Conservation (phyloP, 352 stramenopile species). For the Phytopythium montanum region DNA sequence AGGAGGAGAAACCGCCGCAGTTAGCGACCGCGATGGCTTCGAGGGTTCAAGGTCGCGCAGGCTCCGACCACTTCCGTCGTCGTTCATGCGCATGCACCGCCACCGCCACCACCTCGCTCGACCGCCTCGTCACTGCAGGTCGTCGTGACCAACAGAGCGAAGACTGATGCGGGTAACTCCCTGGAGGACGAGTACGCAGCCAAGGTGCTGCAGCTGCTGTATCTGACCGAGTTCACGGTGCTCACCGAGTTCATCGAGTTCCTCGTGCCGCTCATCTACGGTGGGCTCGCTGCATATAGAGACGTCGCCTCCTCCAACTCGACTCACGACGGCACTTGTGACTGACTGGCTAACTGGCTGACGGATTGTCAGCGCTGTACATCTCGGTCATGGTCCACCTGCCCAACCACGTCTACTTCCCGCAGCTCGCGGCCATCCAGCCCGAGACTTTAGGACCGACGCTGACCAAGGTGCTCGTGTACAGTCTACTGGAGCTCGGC, state of each 20-base stretch:
- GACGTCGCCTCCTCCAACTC: not conserved
- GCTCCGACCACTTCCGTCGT: not conserved
- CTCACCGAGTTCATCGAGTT: slow-evolving; percentile 42
- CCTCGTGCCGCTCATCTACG: slow-evolving; percentile 29
- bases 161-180: not conserved
- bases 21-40: not conserved
- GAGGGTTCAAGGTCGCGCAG: not conserved
- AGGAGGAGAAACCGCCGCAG: too few relatives aligned
- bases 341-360: too few relatives aligned
- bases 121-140: not conserved
- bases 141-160: not conserved
- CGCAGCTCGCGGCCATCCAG: slow-evolving; percentile 17
- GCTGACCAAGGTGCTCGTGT: slow-evolving; percentile 13
- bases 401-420: slow-evolving; percentile 28
- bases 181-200: slow-evolving; percentile 14
- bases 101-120: not conserved
- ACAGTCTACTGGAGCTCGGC: slow-evolving; percentile 9
- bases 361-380: not conserved
- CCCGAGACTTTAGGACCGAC: slow-evolving; percentile 6
- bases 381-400: slow-evolving; percentile 8
- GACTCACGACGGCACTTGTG: not conserved
- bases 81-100: not conserved
- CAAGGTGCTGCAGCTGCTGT: slow-evolving; percentile 14
- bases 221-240: slow-evolving; percentile 33
- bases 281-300: slow-evolving; percentile 3